Evolutionary conservation across 176 grass and related monocot genomes (phyloP), one percentile per base, ranked within the genome.

Genomic region (Zoysia japonica): DNA sequence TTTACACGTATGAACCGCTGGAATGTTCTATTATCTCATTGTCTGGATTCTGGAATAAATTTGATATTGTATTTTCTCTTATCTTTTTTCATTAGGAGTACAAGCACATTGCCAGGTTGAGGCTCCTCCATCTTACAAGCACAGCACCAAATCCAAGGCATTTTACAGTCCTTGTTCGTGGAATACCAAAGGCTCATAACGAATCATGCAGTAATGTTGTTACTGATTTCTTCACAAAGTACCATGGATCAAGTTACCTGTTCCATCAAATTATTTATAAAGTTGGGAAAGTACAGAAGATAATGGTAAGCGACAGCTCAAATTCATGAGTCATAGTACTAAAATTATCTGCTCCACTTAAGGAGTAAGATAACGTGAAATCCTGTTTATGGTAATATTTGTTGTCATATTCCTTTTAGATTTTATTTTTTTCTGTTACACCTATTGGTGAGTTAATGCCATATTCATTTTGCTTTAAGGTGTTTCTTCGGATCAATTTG

Each of bases 221-320:
- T 57, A 75, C 20, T 52, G 82, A 88, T 60, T 99, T 93, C 81
- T 99, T 95, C 86, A 93, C 88, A 61, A 93, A 87, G 55, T 99
- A 95, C 75, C 90, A 99, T 84, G 82, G 51, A 41, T 90, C 96
- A n/a, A 95, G 90, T 86, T 99, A 99, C 79, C 83, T 93, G 36
- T 91, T 91, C 68, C 92, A 99, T 88, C 92, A 99, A 88, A 67
- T 95, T 75, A 82, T 95, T 74, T 89, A 86, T 84, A 88, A 90
- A 87, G 82, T 45, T 85, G 96, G 96, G 48, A 99, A 95, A 88
- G 76, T 95, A 61, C 90, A 99, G 37, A 99, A 95, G 86, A 85
- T 99, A 74, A 83, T 99, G 96, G 96, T 95, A 80, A 80, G 73
- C 36, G 39, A 76, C 46, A 36, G 39, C 55, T 55, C 11, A 44